phyloP scores from a whole-genome alignment of 495 filamentous ascomycete species.

The Neurospora sublineolata region DNA sequence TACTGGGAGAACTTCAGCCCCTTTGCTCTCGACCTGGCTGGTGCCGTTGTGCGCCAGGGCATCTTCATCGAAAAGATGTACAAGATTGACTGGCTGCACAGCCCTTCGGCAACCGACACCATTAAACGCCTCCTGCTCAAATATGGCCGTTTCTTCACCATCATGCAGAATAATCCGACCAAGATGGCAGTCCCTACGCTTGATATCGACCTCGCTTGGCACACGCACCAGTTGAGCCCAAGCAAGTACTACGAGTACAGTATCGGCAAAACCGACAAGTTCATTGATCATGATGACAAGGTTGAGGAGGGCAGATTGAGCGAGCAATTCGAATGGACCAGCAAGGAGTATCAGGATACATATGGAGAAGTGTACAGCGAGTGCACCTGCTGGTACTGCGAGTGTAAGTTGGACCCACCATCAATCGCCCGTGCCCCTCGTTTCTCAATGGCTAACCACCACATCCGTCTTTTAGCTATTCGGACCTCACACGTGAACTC shows the following conservation, averaged over 20 bases:
- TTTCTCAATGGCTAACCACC: not conserved
- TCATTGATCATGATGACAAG: conserved; percentile 83
- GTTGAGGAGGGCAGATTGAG: conserved; percentile 53
- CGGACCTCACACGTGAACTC: conserved; percentile 48
- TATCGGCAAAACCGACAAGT: conserved; percentile 27
- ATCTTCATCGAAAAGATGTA: conserved; percentile 77
- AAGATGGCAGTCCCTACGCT: conserved; percentile 66
- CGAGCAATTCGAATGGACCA: conserved; percentile 63
- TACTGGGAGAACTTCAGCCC: conserved; percentile 68
- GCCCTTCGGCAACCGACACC: conserved; percentile 48
- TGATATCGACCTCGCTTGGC: conserved; percentile 83
- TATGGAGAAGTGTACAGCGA: conserved; percentile 60
- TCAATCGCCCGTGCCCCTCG: not conserved
- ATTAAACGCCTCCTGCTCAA: conserved; percentile 57
- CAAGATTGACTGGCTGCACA: conserved; percentile 66
- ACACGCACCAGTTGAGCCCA: conserved; percentile 58
- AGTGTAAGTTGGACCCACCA: conserved; percentile 26
- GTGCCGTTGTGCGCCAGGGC: conserved; percentile 71
- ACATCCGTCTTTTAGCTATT: conserved; percentile 31
- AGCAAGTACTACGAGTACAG: conserved; percentile 49
- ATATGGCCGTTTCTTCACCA: conserved; percentile 56
- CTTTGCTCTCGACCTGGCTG: conserved; percentile 64
- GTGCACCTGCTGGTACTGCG: conserved; percentile 89
- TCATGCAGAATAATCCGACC: conserved; percentile 45
- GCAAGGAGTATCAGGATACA: conserved; percentile 51